Evolutionary conservation across 768 basidiomycete species (phyloP), one percentile per base, ranked within the genome.

Genomic region (Rickenella mellea): DNA sequence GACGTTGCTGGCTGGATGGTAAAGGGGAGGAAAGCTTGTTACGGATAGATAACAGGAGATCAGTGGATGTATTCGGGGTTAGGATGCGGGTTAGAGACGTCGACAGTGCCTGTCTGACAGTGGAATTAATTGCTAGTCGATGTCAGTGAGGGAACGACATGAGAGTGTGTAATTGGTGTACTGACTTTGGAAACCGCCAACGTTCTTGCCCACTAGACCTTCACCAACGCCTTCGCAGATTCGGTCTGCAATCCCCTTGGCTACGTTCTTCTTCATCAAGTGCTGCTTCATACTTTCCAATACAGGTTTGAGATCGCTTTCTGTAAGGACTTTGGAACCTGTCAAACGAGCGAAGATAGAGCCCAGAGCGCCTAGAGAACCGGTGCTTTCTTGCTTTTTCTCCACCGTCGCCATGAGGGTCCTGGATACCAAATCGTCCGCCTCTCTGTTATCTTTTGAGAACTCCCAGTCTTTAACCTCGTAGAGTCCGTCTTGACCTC

Each of bases 181-280:
- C 76, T 49, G 60, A 92, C 92, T 87, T 63, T 86, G 83, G 60
- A 94, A 86, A 1, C 91, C 78, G 32, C 87, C 87, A 7, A 93
- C 76, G 60, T 88, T 92, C 63, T 87, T 90, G 5, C 96, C 96
- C 9, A 92, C 73, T 25, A 99, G 70, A 31, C 75, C 77, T 55
- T 89, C 80, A 1, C 89, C 90, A n/a, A 99, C 91, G 5, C 86
- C 79, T 57, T 94, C 91, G 54, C 92, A 94, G 9, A 99, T 78
- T 59, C 92, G 90, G 47, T 93, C 90, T 10, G 93, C 73, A 48
- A 98, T 97, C 45, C 93, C 91, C 61, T 79, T 87, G 4, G 96
- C 96, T 4, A 99, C 96, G 54, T 99, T 99, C 70, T 98, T 98
- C 65, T 84, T 80, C 92, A 97, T 97, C 33, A 99, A 69, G 61